Evolutionary conservation across 75 land plant species (phyloP).

Genomic region (Pinus albicaulis): DNA sequence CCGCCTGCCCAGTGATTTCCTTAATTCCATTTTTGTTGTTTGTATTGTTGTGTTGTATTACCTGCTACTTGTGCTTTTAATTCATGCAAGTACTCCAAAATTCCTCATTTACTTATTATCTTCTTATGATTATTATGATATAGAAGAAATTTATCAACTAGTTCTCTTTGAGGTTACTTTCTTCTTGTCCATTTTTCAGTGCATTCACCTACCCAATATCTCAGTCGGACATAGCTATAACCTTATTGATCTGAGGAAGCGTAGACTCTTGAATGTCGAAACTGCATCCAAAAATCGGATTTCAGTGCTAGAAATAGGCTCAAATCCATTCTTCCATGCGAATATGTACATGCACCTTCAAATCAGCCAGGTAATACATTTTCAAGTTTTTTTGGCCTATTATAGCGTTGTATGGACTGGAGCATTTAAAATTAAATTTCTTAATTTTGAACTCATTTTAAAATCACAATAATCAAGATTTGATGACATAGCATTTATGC

Average conservation of each 20-base stretch:
- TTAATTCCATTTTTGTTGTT: not conserved
- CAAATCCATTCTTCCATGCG: conserved; percentile 88
- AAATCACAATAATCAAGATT: not conserved
- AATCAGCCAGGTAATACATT: conserved; percentile 61
- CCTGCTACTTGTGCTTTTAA: not conserved
- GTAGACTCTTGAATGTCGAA: conserved; percentile 76
- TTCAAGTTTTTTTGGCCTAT: not conserved
- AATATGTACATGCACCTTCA: conserved; percentile 92
- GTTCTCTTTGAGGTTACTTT: not conserved
- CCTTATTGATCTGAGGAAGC: conserved; percentile 46
- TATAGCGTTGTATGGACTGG: not conserved
- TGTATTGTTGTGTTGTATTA: not conserved
- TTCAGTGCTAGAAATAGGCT: conserved; percentile 56
- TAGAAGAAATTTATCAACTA: conserved; percentile 5
- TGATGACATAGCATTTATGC: not conserved
- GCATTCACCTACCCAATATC: conserved; percentile 46
- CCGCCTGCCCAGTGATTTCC: no score
- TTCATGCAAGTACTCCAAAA: conserved; percentile 2
- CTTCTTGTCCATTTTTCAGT: conserved; percentile 34
- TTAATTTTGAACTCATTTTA: not conserved
- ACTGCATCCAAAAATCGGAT: conserved; percentile 75
- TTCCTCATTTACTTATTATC: conserved; percentile 2
- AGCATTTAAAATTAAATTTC: not conserved
- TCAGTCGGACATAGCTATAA: conserved; percentile 96
- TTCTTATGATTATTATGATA: not conserved